Conservation (phyloP, 1,284 basidiomycete genomes). For the Leccinum subrobustum region DNA sequence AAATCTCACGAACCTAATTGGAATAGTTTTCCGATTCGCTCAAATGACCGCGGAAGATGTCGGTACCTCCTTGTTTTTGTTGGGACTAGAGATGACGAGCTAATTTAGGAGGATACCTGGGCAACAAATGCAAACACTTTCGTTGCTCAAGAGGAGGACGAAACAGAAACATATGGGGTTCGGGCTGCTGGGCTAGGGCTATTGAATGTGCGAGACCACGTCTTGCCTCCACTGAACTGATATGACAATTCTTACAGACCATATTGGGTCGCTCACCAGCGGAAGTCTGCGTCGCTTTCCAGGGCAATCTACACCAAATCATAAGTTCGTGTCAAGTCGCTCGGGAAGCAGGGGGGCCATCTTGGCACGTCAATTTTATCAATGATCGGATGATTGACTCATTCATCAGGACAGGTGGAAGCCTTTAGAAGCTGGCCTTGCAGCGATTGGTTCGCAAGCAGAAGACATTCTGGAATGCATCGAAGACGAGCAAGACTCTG, state of each 20-base stretch:
- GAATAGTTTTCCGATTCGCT: constrained; percentile 66
- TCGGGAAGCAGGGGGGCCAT: constrained; percentile 48
- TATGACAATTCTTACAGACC: constrained; percentile 37
- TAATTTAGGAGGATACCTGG: constrained; percentile 84
- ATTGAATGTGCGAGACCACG: constrained; percentile 55
- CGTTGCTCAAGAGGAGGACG: constrained; percentile 93
- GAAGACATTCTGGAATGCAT: constrained; percentile 76
- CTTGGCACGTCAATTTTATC: constrained; percentile 45
- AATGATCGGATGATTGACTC: background rate
- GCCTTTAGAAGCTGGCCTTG: constrained; percentile 80
- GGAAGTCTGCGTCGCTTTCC: constrained; percentile 56
- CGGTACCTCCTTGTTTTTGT: constrained; percentile 27
- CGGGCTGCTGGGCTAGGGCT: constrained; percentile 86
- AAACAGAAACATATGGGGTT: constrained; percentile 79
- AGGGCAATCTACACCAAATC: constrained; percentile 55
- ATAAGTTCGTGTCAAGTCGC: constrained; percentile 54
- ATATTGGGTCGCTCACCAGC: constrained; percentile 69
- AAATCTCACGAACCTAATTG: constrained; percentile 58
- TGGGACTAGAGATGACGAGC: constrained; percentile 1
- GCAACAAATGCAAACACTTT: constrained; percentile 87
- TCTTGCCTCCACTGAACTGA: constrained; percentile 7
- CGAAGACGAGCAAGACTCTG: constrained; percentile 71
- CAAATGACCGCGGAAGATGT: constrained; percentile 92
- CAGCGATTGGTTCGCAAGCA: constrained; percentile 82
- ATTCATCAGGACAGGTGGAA: constrained; percentile 69